Evolutionary conservation across 2,329 filamentous ascomycete species (phyloP).

Genomic region (Arthrobotrys sinensis): DNA sequence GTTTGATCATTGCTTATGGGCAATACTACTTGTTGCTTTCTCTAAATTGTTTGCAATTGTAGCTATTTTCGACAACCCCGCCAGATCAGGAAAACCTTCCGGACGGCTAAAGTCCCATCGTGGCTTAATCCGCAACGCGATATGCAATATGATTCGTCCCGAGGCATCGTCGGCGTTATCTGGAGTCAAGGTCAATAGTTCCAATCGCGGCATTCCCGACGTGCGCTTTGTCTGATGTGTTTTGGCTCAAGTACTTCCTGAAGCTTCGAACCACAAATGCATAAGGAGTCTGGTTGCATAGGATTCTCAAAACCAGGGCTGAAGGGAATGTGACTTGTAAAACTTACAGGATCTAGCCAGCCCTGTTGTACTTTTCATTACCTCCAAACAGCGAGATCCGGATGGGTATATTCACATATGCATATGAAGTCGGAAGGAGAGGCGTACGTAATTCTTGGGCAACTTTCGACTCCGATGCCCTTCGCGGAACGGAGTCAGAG

Average conservation of each 20-base stretch:
- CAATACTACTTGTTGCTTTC: neutral
- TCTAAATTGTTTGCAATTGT: neutral
- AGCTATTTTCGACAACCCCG: constrained; percentile 1
- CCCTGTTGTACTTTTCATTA: constrained; percentile 15
- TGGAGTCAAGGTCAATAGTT: neutral
- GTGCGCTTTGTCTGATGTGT: constrained; percentile 4
- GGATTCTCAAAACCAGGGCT: constrained; percentile 18
- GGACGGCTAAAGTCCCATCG: constrained; percentile 34
- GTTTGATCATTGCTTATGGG: neutral
- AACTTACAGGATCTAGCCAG: constrained; percentile 24
- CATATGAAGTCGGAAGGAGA: neutral
- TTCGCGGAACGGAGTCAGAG: constrained; percentile 33
- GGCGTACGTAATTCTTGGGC: constrained; percentile 36
- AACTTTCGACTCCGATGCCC: constrained; percentile 26
- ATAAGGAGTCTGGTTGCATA: constrained; percentile 7
- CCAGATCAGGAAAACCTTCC: constrained; percentile 43
- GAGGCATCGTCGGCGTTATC: neutral
- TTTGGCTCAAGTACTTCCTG: neutral
- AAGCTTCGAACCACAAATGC: constrained; percentile 5
- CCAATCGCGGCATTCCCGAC: constrained; percentile 6
- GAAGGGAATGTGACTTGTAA: neutral
- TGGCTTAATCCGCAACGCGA: constrained; percentile 52
- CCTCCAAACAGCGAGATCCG: constrained; percentile 6
- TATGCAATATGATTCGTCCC: constrained; percentile 24
- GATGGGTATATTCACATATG: constrained; percentile 3